Evolutionary conservation across 495 filamentous ascomycete genomes (phyloP), one percentile per base, ranked within the genome.

Genomic region (Penicillium samsonianum): DNA sequence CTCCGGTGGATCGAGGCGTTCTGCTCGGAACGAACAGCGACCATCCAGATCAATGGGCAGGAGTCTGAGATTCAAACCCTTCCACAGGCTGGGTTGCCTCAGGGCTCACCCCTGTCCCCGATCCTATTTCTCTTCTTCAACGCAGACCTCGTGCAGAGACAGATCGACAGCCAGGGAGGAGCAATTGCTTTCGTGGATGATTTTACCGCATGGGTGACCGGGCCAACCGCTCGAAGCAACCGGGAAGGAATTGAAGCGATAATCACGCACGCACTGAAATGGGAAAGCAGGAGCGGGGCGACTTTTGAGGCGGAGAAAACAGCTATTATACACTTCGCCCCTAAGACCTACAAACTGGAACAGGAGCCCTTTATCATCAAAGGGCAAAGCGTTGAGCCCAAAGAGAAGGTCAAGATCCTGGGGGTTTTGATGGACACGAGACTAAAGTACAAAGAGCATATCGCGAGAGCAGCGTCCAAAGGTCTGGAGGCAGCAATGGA

Each of bases 1-100:
- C 53, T 48, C 63, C 54, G 59, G 42, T 76, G 64, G 74, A 60
- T 73, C 12, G 55, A 67, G 11, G 65, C 62, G 28, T 76, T 77
- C 57, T 65, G 47, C 55, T 65, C 54, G 23, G 55, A 45, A 50
- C 55, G 64, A 47, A 65, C 54, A 35, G 45, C 45, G 16, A 48
- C 0, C n/a, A 48, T 48, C 45, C 8, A 30, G 2, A 30, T 30
- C 8, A 30, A 30, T 30, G 8, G 26, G 8, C 8, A 30, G 10
- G 7, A 9, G 8, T 30, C 26, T 7, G 8, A 30, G 26, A 9
- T 30, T 9, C 8, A 30, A 6, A 9, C 8, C 26, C 26, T 30
- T 9, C 26, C 8, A 30, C 8, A 30, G 26, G 26, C 26, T 30
- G 50, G 60, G 10, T 63, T 73, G 31, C 63, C 60, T 11, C 31